Percentiles rank a stretch among this genome's conserved stretches.
Evolutionary conservation across 768 basidiomycete species (phyloP).

Genomic region (Imleria badia): DNA sequence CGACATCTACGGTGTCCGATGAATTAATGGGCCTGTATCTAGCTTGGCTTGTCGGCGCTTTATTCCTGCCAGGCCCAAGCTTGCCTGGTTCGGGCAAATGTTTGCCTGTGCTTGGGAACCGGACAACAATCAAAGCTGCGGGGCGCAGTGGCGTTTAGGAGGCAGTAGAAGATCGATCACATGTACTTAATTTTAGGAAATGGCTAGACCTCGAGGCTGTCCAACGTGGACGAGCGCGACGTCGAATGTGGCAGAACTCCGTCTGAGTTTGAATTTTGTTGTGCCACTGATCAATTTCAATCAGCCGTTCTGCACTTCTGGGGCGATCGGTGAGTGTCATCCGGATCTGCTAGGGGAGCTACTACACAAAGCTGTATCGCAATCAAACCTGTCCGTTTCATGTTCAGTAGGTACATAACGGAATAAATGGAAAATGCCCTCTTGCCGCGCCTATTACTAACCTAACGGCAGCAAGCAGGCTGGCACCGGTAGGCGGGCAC

Average conservation of each 20-base stretch:
- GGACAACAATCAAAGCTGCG: slow-evolving; percentile 54
- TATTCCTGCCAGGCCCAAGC: slow-evolving; percentile 68
- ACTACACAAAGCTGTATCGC: neutral
- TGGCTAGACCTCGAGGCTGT: neutral
- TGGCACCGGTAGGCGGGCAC: slow-evolving; percentile 1
- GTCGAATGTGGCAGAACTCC: neutral
- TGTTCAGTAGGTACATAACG: neutral
- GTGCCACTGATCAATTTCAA: neutral
- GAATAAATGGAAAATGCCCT: neutral
- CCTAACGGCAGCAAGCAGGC: slow-evolving; percentile 21
- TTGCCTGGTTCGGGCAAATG: slow-evolving; percentile 36
- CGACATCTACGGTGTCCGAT: slow-evolving; percentile 64
- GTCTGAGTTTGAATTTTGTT: neutral
- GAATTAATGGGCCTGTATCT: slow-evolving; percentile 83
- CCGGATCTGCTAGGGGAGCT: neutral
- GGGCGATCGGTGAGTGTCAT: neutral
- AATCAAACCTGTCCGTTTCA: slow-evolving; percentile 3
- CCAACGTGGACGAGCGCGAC: neutral
- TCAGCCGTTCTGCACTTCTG: no score
- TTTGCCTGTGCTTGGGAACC: slow-evolving; percentile 47
- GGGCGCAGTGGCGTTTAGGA: slow-evolving; percentile 61
- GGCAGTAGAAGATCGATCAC: neutral
- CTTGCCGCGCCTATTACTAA: slow-evolving; percentile 4
- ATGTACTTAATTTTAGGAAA: neutral
- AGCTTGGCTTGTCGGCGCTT: slow-evolving; percentile 86